Evolutionary conservation across 257 asterid species (phyloP).

Genomic region (Lycium barbarum): DNA sequence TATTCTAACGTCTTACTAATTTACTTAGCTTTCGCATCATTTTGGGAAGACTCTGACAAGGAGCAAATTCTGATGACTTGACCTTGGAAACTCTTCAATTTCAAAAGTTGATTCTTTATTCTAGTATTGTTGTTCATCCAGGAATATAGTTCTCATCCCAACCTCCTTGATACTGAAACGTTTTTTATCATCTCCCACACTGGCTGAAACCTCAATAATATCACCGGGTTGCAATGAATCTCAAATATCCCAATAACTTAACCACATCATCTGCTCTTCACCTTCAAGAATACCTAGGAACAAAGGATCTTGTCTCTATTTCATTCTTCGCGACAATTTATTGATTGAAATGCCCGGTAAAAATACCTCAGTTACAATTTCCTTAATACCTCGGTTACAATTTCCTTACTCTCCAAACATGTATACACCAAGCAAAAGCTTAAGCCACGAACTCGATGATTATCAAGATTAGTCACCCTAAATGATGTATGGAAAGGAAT

Average conservation of each 20-base stretch:
- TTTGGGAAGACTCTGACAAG: conserved; percentile 8
- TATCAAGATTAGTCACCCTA: neutral
- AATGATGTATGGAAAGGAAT: conserved; percentile 24
- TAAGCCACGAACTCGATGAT: conserved; percentile 16
- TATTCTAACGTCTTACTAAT: neutral
- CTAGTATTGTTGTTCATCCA: conserved; percentile 4
- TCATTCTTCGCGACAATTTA: conserved; percentile 6
- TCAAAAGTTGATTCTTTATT: neutral
- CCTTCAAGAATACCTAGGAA: conserved; percentile 3
- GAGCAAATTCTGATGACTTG: neutral
- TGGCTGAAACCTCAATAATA: conserved; percentile 21
- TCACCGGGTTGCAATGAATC: conserved; percentile 5
- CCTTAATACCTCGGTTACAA: neutral
- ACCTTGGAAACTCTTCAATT: neutral
- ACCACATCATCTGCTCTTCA: conserved; percentile 19
- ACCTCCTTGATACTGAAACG: conserved; percentile 6
- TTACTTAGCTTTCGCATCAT: neutral
- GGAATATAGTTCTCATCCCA: neutral
- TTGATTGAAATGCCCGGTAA: neutral
- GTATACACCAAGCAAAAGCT: conserved; percentile 21
- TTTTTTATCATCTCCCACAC: neutral
- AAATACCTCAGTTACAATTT: neutral
- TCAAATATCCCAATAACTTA: conserved; percentile 16
- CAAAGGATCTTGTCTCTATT: neutral
- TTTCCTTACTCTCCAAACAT: conserved; percentile 1